Evolutionary conservation across 2,329 filamentous ascomycete genomes (phyloP).

Genomic region (Chaetomiaceae sp.): DNA sequence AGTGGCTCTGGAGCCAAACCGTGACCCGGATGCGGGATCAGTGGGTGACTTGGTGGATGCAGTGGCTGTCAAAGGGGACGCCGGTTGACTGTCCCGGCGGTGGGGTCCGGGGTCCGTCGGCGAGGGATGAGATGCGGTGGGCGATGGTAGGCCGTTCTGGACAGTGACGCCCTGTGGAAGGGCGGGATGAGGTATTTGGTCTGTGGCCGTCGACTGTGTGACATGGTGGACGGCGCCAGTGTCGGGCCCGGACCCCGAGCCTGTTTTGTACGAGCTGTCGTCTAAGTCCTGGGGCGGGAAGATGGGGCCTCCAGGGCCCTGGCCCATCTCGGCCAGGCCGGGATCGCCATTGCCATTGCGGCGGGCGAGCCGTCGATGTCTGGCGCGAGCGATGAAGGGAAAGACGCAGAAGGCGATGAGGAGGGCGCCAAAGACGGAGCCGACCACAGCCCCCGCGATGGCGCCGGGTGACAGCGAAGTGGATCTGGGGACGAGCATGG

Average conservation of each 20-base stretch:
- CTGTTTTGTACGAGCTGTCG: conserved; percentile 23
- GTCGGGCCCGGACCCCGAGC: conserved; percentile 14
- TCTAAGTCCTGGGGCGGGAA: conserved; percentile 14
- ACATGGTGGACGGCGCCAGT: conserved; percentile 6
- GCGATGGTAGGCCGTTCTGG: conserved; percentile 24
- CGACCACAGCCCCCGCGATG: conserved; percentile 34
- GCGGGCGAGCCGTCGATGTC: conserved; percentile 24
- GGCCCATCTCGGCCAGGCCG: conserved; percentile 30
- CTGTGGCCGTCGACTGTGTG: conserved; percentile 7
- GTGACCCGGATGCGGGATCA: conserved; percentile 4
- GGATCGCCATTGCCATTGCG: conserved; percentile 27
- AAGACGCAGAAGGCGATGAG: conserved; percentile 31
- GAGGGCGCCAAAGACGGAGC: conserved; percentile 28
- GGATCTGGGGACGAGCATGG: conserved; percentile 23
- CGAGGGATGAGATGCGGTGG: conserved; percentile 22
- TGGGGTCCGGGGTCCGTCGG: conserved; percentile 17
- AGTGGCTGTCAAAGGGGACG: conserved; percentile 10
- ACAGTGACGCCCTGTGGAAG: conserved; percentile 16
- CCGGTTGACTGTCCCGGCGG: conserved; percentile 10
- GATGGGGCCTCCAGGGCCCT: conserved; percentile 26
- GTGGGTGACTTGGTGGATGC: conserved; percentile 9
- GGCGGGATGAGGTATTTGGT: conserved; percentile 16
- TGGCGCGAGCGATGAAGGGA: conserved; percentile 31
- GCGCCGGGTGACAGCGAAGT: conserved; percentile 28
- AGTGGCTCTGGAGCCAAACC: conserved; percentile 17